Evolutionary conservation across 176 grass and related monocot genomes (phyloP).

Genomic region (Stipa capillata): DNA sequence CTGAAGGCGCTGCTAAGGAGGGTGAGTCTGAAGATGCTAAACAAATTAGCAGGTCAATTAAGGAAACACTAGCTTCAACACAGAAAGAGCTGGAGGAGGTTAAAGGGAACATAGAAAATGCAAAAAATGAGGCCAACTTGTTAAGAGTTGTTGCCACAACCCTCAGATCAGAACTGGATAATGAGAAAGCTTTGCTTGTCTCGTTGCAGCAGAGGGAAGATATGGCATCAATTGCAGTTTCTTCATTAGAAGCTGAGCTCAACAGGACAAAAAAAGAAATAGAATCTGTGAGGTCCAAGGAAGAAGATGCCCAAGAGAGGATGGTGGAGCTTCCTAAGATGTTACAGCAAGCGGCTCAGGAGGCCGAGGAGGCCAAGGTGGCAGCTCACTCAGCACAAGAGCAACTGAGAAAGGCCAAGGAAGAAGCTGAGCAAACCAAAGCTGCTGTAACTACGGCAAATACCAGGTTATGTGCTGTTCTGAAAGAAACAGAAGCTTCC

Average conservation of each 20-base stretch:
- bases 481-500: conserved; percentile 74
- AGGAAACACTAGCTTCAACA: conserved; percentile 44
- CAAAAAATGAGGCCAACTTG: conserved; percentile 51
- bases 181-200: conserved; percentile 45
- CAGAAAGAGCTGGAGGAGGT: conserved; percentile 69
- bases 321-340: conserved; percentile 71
- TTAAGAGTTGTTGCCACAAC: conserved; percentile 42
- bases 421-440: conserved; percentile 61
- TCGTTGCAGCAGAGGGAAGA: conserved; percentile 65
- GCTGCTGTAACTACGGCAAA: conserved; percentile 45
- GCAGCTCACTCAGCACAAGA: conserved; percentile 48
- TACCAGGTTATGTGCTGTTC: conserved; percentile 48
- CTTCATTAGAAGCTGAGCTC: conserved; percentile 78
- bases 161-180: conserved; percentile 59
- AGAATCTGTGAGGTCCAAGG: conserved; percentile 61
- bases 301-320: conserved; percentile 62
- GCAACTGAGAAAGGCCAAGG: conserved; percentile 57
- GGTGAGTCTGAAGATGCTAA: conserved; percentile 35
- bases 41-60: conserved; percentile 21
- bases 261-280: conserved; percentile 67
- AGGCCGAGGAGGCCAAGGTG: conserved; percentile 67
- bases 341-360: conserved; percentile 70
- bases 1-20: conserved; percentile 11
- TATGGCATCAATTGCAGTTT: conserved; percentile 71
- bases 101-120: conserved; percentile 52